A percentile compares a stretch with the other conserved stretches of the same genome.
These are phyloP conservation scores for Penicillium arizonense DNA, from an alignment of 495 filamentous ascomycete species.

Conservation along the genomic window DNA sequence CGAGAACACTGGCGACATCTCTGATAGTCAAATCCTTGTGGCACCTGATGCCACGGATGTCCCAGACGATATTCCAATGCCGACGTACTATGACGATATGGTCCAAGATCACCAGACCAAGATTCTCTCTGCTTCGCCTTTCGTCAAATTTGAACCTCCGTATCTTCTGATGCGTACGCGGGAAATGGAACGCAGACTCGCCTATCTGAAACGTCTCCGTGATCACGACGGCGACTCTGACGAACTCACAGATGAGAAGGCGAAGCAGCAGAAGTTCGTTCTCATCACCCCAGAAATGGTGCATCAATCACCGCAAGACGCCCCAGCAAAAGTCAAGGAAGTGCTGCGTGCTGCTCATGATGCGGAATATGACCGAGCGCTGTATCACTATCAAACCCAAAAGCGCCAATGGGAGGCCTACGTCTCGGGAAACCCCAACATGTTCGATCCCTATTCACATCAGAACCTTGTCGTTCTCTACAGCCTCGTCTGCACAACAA, in stretches of 20 bases:
- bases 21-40: constrained; percentile 14
- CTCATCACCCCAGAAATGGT: constrained; percentile 95
- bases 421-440: constrained; percentile 72
- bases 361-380: constrained; percentile 91
- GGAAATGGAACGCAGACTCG: constrained; percentile 80
- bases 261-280: constrained; percentile 68
- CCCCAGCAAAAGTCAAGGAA: constrained; percentile 83
- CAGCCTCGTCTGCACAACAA: constrained; percentile 85
- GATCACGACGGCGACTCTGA: constrained; percentile 67
- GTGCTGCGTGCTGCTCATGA: constrained; percentile 92
- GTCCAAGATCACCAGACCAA: constrained; percentile 88
- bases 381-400: constrained; percentile 92
- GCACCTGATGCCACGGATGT: constrained; percentile 53
- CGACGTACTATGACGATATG: constrained; percentile 91
- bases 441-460: constrained; percentile 92
- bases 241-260: constrained; percentile 55
- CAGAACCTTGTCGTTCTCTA: constrained; percentile 96
- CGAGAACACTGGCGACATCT: constrained; percentile 17
- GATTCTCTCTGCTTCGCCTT: constrained; percentile 93
- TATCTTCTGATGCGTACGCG: constrained; percentile 89
- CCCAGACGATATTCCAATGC: constrained; percentile 83
- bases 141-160: constrained; percentile 91
- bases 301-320: constrained; percentile 69
- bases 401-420: constrained; percentile 95
- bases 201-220: constrained; percentile 74